These are phyloP conservation scores for Cryptosporidium tyzzeri DNA, from an alignment of 169 alveolate species.

Conservation along the genomic window DNA sequence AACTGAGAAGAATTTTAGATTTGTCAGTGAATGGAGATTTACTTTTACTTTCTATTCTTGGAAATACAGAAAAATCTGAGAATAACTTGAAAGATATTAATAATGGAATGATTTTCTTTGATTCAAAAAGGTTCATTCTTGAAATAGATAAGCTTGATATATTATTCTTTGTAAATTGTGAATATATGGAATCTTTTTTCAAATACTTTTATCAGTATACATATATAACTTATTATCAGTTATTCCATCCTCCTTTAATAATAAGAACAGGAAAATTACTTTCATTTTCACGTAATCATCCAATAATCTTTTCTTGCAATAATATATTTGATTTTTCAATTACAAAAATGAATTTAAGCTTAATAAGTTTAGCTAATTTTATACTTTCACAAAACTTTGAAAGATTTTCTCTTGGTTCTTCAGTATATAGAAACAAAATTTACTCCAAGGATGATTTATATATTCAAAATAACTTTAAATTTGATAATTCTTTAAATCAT, in stretches of 20 bases:
- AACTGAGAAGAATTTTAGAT: constrained; percentile 47
- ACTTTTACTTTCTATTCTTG: constrained; percentile 34
- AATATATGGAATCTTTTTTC: constrained; percentile 18
- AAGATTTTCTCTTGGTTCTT: background rate
- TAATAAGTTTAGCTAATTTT: background rate
- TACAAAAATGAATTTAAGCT: background rate
- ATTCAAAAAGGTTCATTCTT: constrained; percentile 51
- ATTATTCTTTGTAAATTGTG: background rate
- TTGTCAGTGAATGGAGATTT: constrained; percentile 62
- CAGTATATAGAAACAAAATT: background rate
- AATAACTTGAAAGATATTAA: constrained; percentile 22
- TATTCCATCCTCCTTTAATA: constrained; percentile 49
- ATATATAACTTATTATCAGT: constrained; percentile 38
- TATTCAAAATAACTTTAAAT: background rate
- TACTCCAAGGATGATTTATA: constrained; percentile 30
- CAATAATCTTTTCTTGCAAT: constrained; percentile 45
- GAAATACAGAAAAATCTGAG: constrained; percentile 1
- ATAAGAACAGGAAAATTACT: constrained; percentile 33
- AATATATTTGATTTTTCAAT: constrained; percentile 37
- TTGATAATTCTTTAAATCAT: background rate
- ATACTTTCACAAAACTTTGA: background rate
- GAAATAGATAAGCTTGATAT: constrained; percentile 21
- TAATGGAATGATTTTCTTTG: constrained; percentile 53
- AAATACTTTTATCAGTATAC: constrained; percentile 32
- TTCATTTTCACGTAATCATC: constrained; percentile 27